A percentile compares a stretch with the other conserved stretches of the same genome.
Conservation (phyloP, 2,329 filamentous ascomycete species). For the Ophiostoma sp. region DNA sequence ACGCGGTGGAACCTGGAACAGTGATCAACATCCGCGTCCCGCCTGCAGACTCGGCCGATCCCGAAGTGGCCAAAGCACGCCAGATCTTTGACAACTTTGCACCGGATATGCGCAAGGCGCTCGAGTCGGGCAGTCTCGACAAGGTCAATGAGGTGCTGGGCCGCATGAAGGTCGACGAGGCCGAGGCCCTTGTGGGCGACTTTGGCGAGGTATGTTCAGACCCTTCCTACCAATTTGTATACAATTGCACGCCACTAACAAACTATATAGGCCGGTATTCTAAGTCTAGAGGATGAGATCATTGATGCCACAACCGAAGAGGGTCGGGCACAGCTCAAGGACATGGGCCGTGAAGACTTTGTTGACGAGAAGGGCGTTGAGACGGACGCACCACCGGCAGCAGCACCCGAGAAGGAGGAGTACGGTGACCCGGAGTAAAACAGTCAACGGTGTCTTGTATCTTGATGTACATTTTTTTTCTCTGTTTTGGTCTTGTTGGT, state of each 20-base stretch:
- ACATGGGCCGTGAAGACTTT: conserved; percentile 56
- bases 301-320: conserved; percentile 93
- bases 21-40: conserved; percentile 88
- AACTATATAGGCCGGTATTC: conserved; percentile 35
- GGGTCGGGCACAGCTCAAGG: conserved; percentile 73
- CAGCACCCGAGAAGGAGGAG: conserved; percentile 23
- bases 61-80: conserved; percentile 63
- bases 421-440: conserved; percentile 30
- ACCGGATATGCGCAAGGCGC: conserved; percentile 73
- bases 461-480: background rate
- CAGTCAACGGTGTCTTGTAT: background rate
- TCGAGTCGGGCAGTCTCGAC: conserved; percentile 87
- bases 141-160: conserved; percentile 83
- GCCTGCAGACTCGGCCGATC: conserved; percentile 51
- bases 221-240: background rate
- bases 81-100: conserved; percentile 82
- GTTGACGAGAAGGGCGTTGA: conserved; percentile 20
- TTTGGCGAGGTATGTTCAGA: conserved; percentile 59
- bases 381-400: background rate
- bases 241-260: background rate
- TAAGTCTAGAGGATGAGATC: conserved; percentile 88
- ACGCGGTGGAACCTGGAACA: conserved; percentile 91
- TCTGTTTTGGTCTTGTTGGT: background rate
- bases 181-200: conserved; percentile 76
- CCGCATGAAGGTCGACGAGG: conserved; percentile 80